These are phyloP conservation scores for Albifimbria verrucaria DNA, from an alignment of 2,329 filamentous ascomycete genomes.

Conservation along the genomic window DNA sequence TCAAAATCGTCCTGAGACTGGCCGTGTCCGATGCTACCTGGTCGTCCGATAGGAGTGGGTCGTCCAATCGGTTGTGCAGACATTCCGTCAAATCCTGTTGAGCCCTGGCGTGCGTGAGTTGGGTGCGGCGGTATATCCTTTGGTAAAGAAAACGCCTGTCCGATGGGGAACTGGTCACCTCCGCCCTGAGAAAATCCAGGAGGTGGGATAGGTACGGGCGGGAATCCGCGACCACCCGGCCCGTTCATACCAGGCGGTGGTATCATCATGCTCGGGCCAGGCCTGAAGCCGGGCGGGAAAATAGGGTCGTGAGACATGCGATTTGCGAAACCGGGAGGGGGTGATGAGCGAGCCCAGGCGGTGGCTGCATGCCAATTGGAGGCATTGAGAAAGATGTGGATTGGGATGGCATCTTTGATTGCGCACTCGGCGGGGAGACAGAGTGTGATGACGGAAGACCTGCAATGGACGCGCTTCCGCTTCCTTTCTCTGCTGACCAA, in stretches of 20 bases:
- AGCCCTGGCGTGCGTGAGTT: slow-evolving; percentile 73
- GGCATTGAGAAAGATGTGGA: slow-evolving; percentile 52
- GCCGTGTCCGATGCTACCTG: slow-evolving; percentile 66
- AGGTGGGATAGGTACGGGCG: slow-evolving; percentile 32
- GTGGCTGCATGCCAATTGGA: slow-evolving; percentile 50
- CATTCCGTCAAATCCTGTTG: slow-evolving; percentile 62
- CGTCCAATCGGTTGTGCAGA: slow-evolving; percentile 72
- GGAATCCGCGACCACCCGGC: slow-evolving; percentile 40
- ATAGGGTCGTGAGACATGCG: slow-evolving; percentile 52
- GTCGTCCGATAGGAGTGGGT: slow-evolving; percentile 83
- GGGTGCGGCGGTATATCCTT: slow-evolving; percentile 26
- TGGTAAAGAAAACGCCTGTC: slow-evolving; percentile 26
- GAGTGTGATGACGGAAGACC: slow-evolving; percentile 29
- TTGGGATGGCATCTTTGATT: slow-evolving; percentile 31
- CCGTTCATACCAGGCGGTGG: slow-evolving; percentile 50
- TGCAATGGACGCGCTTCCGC: slow-evolving; percentile 33
- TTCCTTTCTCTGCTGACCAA: slow-evolving; percentile 63
- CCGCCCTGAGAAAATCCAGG: slow-evolving; percentile 31
- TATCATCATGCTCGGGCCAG: slow-evolving; percentile 42
- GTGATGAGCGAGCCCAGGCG: slow-evolving; percentile 33
- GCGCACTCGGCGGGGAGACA: slow-evolving; percentile 55
- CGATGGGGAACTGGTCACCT: slow-evolving; percentile 27
- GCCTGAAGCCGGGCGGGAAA: slow-evolving; percentile 46
- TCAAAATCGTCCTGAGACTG: slow-evolving; percentile 53
- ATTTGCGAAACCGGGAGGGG: slow-evolving; percentile 52